Evolutionary conservation across 192 early-diverging fungal genomes (phyloP), one percentile per base, ranked within the genome.

Genomic region (Backusella australiensis): DNA sequence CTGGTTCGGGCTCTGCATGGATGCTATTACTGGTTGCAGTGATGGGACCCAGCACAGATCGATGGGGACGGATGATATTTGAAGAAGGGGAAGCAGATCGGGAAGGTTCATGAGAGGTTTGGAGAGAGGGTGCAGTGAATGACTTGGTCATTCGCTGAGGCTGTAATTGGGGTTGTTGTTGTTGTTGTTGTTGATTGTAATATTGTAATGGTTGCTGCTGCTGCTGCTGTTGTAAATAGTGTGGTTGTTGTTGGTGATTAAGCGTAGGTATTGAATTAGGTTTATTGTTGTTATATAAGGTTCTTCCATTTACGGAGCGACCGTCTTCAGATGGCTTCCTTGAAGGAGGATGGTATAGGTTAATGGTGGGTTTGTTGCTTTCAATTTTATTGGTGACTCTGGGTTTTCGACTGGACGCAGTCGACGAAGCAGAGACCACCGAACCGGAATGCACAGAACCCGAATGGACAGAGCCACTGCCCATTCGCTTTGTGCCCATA

Each of bases 261-360:
- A 12, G 44, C 6, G 56, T 23, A 29, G 26, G 26, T 29, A 63
- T 63, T 63, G 26, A 29, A 63, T 63, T 63, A 63, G 56, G 56
- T 63, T 63, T 63, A 63, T 63, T 63, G 4, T 14, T 63, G 26
- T 63, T 63, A 29, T 63, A 63, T 63, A 63, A 63, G 3, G 56
- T 23, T 63, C 56, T 63, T 4, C 46, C 46, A 26, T 32, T 49
- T 34, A 46, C 15, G 46, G 44, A 42, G 44, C 29, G 29, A 2
- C 44, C 29, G 44, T 72, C 41, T 52, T 39, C 39, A 44, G 70
- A 46, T 44, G 44, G 41, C 26, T 49, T 72, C 70, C 41, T 72
- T 72, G 17, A 72, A 1, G 70, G 39, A 4, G 70, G 70, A 46
- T 72, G 70, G 70, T 72, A 72, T 39, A 72, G 21, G 35, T 72